phyloP scores from a whole-genome alignment of 257 asterid genomes.

The Ophiorrhiza pumila region DNA sequence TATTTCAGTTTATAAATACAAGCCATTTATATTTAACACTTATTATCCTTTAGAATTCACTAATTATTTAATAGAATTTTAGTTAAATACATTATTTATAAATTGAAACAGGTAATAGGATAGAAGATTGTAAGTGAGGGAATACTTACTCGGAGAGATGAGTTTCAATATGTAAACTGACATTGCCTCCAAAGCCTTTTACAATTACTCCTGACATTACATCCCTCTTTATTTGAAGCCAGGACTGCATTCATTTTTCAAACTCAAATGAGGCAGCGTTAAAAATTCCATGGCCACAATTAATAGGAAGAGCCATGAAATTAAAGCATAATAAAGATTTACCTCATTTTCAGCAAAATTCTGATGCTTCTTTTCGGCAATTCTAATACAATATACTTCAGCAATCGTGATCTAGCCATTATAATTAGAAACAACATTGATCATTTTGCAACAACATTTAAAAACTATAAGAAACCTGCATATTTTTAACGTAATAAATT shows the following conservation, averaged over 20 bases:
- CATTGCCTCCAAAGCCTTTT: neutral
- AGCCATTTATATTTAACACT: too few species aligned
- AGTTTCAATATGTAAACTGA: neutral
- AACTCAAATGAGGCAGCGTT: accelerated
- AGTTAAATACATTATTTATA: too few species aligned
- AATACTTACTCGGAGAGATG: neutral
- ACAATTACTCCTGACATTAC: neutral
- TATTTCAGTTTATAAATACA: too few species aligned
- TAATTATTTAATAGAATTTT: too few species aligned
- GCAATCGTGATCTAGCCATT: neutral
- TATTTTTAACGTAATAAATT: too few species aligned
- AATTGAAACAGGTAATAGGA: too few species aligned
- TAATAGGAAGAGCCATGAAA: too few species aligned
- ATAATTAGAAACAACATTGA: neutral
- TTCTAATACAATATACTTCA: neutral
- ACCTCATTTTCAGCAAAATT: neutral
- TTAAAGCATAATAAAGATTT: neutral
- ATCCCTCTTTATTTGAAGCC: neutral
- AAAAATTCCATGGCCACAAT: too few species aligned
- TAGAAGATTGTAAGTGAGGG: too few species aligned
- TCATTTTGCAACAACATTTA: neutral
- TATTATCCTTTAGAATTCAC: too few species aligned
- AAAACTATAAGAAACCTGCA: too few species aligned
- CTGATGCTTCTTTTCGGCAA: neutral
- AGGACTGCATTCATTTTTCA: neutral